Evolutionary conservation across 208 protist species (phyloP), one percentile per base, ranked within the genome.

Genomic region (Phytomonas francai): DNA sequence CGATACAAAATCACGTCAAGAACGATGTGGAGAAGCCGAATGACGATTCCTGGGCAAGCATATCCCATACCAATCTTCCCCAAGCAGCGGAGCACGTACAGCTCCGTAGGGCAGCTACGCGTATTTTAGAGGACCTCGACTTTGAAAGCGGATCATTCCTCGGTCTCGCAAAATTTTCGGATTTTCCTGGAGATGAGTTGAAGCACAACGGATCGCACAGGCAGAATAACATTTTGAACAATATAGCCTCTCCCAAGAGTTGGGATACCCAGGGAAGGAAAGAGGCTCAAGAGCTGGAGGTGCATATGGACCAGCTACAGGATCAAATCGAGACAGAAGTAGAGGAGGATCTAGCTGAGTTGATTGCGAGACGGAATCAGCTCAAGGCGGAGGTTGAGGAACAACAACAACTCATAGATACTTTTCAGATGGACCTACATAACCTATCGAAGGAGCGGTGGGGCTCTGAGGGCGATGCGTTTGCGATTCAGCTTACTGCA

Each of bases 1-100:
- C 14, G 6, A 3, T 19, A 19, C 2, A 9, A 49, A 1, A 6
- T 22, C 39, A 49, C 39, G 16, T 49, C 7, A 49, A 19, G 2
- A 49, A 12, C 14, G 39, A 49, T 49, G 4, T 19, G 4, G 14
- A 49, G 39, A 49, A 49, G 39, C 14, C 16, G 39, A 3, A 49
- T 49, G 12, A 49, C 39, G 39, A 49, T 2, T 49, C 39, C 16
- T 12, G 77, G 16, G 73, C 87, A 39, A 68, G 82, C 45, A 42
- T 83, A 27, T 87, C 90, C 58, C 63, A 89, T 9, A 74, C 72
- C 29, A 78, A 83, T 65, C 89, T 93, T 65, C 87, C 87, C 0
- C 80, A 93, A 58, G 75, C 84, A 51, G 67, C 77, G 63, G 33
- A 77, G 14, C 87, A 93, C 63, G 84, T 93, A 51, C 75, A 74